Conservation (phyloP, 2,329 filamentous ascomycete genomes). For the Cladosporium oxysporum region DNA sequence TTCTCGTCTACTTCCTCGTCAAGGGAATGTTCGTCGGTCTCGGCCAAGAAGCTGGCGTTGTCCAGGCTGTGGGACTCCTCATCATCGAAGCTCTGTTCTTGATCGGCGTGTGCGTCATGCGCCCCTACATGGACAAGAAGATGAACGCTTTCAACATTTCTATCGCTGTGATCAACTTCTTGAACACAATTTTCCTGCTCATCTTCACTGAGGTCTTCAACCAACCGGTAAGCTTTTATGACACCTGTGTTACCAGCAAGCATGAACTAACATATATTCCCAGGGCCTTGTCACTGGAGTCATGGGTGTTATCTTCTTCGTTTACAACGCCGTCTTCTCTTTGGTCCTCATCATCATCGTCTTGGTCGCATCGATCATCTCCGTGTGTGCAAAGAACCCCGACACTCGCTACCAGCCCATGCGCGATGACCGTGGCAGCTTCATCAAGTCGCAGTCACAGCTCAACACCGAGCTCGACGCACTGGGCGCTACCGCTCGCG, state of each 20-base stretch:
- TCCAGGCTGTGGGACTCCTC: conserved; percentile 79
- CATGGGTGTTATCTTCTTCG: conserved; percentile 85
- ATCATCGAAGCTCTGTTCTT: conserved; percentile 79
- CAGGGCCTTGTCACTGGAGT: conserved; percentile 78
- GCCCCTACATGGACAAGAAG: conserved; percentile 99
- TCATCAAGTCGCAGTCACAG: conserved; percentile 93
- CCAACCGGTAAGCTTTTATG: conserved; percentile 60
- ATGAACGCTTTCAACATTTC: conserved; percentile 96
- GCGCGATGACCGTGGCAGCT: conserved; percentile 92
- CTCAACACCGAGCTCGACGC: conserved; percentile 89
- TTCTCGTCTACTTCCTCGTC: conserved; percentile 75
- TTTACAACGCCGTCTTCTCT: conserved; percentile 82
- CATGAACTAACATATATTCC: conserved; percentile 17
- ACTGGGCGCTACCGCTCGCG: conserved; percentile 82
- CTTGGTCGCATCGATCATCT: conserved; percentile 73
- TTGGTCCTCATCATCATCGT: conserved; percentile 81
- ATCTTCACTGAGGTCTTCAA: conserved; percentile 87
- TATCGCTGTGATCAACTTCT: conserved; percentile 85
- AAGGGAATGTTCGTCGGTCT: conserved; percentile 90
- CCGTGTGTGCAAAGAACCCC: conserved; percentile 88
- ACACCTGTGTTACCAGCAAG: not conserved
- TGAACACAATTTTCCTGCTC: conserved; percentile 85
- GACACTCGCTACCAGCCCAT: conserved; percentile 95
- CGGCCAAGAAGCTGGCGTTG: conserved; percentile 67
- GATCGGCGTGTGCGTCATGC: conserved; percentile 74